A percentile compares a stretch with the other conserved stretches of the same genome.
These are phyloP conservation scores for Termitomyces sp. DNA, from an alignment of 1,284 basidiomycete species.

Conservation along the genomic window DNA sequence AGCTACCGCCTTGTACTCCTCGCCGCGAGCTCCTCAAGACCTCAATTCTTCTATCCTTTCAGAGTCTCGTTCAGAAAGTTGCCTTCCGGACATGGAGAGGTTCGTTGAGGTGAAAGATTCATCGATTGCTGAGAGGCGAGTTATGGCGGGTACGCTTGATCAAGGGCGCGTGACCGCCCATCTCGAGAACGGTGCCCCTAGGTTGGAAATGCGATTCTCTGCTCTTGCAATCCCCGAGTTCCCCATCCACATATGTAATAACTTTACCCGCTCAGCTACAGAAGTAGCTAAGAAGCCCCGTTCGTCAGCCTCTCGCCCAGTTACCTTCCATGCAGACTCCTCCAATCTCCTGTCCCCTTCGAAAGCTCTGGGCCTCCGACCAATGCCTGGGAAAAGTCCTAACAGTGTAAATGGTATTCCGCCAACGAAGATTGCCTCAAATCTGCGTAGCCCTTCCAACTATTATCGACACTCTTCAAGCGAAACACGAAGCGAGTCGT, in stretches of 20 bases:
- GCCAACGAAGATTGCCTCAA: background rate
- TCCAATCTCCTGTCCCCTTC: slow-evolving; percentile 7
- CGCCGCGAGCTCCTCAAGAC: slow-evolving; percentile 17
- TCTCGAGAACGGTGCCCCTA: slow-evolving; percentile 47
- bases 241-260: slow-evolving; percentile 26
- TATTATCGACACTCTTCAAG: slow-evolving; percentile 3
- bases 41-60: slow-evolving; percentile 13
- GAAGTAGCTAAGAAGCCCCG: slow-evolving; percentile 13
- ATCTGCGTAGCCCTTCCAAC: background rate
- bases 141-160: slow-evolving; percentile 17
- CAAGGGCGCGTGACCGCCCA: slow-evolving; percentile 52
- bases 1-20: slow-evolving; percentile 28
- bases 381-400: background rate
- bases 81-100: slow-evolving; percentile 20
- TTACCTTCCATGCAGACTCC: slow-evolving; percentile 12
- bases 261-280: slow-evolving; percentile 21
- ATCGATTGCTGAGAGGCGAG: slow-evolving; percentile 1
- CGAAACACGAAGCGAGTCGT: slow-evolving; percentile 12
- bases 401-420: background rate
- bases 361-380: slow-evolving; percentile 8
- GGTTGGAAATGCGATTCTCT: slow-evolving; percentile 59
- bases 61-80: background rate
- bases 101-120: slow-evolving; percentile 16
- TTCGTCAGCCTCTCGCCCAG: slow-evolving; percentile 10
- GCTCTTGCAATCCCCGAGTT: slow-evolving; percentile 38